phyloP scores from a whole-genome alignment of 1,139 yeast species.

The Kluyveromyces sp. region DNA sequence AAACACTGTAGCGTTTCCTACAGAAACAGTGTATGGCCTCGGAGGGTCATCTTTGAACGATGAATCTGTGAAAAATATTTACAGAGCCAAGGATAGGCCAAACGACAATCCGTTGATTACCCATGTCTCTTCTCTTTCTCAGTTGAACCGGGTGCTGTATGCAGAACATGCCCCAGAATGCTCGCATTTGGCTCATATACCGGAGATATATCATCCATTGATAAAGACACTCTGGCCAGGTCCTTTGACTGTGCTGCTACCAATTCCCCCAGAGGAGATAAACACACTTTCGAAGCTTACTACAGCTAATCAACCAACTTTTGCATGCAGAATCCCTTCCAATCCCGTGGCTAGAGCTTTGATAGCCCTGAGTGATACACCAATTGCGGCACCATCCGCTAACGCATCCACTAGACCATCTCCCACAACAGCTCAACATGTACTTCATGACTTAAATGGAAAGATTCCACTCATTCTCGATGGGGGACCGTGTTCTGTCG shows the following conservation, averaged over 20 bases:
- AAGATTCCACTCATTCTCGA: slow-evolving; percentile 81
- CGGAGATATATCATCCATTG: slow-evolving; percentile 56
- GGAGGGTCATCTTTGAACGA: slow-evolving; percentile 83
- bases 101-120: slow-evolving; percentile 91
- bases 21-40: slow-evolving; percentile 94
- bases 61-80: slow-evolving; percentile 67
- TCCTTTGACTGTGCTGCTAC: slow-evolving; percentile 80
- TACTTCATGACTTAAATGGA: slow-evolving; percentile 67
- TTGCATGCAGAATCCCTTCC: slow-evolving; percentile 84
- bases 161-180: slow-evolving; percentile 20
- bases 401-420: slow-evolving; percentile 94
- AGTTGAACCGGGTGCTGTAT: slow-evolving; percentile 49
- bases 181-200: slow-evolving; percentile 40
- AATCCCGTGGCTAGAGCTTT: slow-evolving; percentile 88
- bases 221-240: slow-evolving; percentile 88
- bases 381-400: slow-evolving; percentile 96
- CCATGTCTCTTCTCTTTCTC: slow-evolving; percentile 74
- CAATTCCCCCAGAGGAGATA: slow-evolving; percentile 38
- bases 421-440: slow-evolving; percentile 85
- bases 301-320: slow-evolving; percentile 81
- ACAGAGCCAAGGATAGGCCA: slow-evolving; percentile 85
- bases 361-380: slow-evolving; percentile 78
- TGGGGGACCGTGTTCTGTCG: slow-evolving; percentile 87
- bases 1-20: slow-evolving; percentile 83
- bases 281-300: slow-evolving; percentile 60